Evolutionary conservation across 345 rosid genomes (phyloP).

Genomic region (Firmiana major): DNA sequence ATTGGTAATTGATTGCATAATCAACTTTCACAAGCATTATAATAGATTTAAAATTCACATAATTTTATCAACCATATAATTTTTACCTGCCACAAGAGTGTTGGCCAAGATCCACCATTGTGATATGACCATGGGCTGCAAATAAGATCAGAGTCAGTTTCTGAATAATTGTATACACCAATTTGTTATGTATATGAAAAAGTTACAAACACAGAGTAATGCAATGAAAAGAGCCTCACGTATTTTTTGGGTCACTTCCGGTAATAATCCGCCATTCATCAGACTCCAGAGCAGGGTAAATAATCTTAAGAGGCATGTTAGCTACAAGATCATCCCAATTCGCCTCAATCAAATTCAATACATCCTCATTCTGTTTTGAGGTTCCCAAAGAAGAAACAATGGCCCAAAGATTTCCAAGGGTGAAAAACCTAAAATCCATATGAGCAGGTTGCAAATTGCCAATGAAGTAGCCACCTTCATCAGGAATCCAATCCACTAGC

Average conservation of each 20-base stretch:
- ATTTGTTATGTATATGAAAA: neutral
- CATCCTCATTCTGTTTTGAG: conserved; percentile 65
- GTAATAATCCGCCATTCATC: conserved; percentile 96
- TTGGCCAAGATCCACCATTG: conserved; percentile 99
- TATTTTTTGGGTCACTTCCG: conserved; percentile 97
- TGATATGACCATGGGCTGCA: conserved; percentile 98
- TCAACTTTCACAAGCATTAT: neutral
- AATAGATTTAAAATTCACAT: too few species aligned
- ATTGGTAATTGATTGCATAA: neutral
- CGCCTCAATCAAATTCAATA: conserved; percentile 67
- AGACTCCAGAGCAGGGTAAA: conserved; percentile 82
- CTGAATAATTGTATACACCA: neutral
- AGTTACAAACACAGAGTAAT: neutral
- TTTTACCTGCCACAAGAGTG: conserved; percentile 88
- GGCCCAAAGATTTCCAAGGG: conserved; percentile 91
- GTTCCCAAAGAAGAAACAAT: conserved; percentile 72
- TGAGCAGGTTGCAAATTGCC: conserved; percentile 97
- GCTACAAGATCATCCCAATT: conserved; percentile 94
- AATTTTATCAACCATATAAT: neutral
- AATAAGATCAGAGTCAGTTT: conserved; percentile 5
- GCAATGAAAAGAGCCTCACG: conserved; percentile 52
- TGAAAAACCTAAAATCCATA: conserved; percentile 98
- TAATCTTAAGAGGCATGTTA: conserved; percentile 92
- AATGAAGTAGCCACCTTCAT: conserved; percentile 82
- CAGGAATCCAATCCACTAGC: conserved; percentile 91